phyloP scores from a whole-genome alignment of 805 yeast genomes.

The Metschnikowia lunata region DNA sequence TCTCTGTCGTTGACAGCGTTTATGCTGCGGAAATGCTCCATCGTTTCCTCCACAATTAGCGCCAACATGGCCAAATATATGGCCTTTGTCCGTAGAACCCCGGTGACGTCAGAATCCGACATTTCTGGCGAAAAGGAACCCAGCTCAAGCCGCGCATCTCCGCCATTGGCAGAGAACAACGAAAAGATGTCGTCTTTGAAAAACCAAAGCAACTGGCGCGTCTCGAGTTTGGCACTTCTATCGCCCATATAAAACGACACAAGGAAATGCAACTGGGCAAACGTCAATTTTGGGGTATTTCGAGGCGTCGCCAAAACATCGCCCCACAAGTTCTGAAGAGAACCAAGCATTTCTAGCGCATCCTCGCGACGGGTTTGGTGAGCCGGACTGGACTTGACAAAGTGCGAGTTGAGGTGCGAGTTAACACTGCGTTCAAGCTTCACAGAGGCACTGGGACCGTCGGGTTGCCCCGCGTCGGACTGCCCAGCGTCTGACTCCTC shows the following conservation, averaged over 20 bases:
- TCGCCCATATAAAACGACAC: slow-evolving; percentile 25
- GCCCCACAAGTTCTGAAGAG: slow-evolving; percentile 28
- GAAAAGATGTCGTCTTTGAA: slow-evolving; percentile 24
- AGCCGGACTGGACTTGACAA: neutral
- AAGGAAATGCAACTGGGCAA: slow-evolving; percentile 25
- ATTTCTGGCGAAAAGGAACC: slow-evolving; percentile 9
- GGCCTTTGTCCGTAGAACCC: slow-evolving; percentile 22
- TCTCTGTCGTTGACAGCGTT: slow-evolving; percentile 13
- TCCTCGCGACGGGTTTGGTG: slow-evolving; percentile 5
- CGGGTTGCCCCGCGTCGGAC: neutral
- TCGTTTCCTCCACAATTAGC: slow-evolving; percentile 29
- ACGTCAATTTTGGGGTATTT: slow-evolving; percentile 20
- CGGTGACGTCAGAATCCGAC: slow-evolving; percentile 17
- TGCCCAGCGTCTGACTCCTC: slow-evolving; percentile 18
- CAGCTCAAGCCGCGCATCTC: slow-evolving; percentile 13
- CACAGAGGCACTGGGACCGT: neutral
- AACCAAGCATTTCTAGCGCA: slow-evolving; percentile 15
- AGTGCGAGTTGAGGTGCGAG: neutral
- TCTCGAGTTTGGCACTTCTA: slow-evolving; percentile 15
- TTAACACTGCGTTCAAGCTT: neutral
- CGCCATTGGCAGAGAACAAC: slow-evolving; percentile 15
- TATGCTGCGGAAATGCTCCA: slow-evolving; percentile 18
- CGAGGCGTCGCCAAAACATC: slow-evolving; percentile 17
- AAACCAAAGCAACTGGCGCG: slow-evolving; percentile 22
- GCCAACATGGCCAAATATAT: slow-evolving; percentile 28